phyloP scores from a whole-genome alignment of 2,329 filamentous ascomycete genomes.

The Colletotrichum endophyticum region DNA sequence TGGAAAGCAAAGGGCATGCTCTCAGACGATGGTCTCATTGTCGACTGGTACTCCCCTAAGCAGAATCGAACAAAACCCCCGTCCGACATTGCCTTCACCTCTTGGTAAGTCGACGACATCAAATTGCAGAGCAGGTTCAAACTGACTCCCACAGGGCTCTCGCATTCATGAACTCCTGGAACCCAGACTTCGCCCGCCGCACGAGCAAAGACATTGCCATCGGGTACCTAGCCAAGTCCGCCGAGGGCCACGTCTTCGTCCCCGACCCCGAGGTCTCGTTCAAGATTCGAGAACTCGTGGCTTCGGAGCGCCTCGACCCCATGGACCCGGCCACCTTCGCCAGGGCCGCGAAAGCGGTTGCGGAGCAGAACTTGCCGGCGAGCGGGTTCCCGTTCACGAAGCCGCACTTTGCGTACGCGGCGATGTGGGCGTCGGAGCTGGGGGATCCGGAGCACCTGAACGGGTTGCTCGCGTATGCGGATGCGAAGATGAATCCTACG shows the following conservation, averaged over 20 bases:
- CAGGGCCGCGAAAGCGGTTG: neutral
- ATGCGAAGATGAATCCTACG: slow-evolving; percentile 27
- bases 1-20: slow-evolving; percentile 35
- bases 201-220: neutral
- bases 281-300: neutral
- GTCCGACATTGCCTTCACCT: neutral
- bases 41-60: slow-evolving; percentile 14
- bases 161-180: slow-evolving; percentile 43
- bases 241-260: neutral
- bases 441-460: slow-evolving; percentile 23
- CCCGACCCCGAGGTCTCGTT: neutral
- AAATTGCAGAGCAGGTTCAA: accelerated
- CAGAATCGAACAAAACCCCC: neutral
- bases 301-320: neutral
- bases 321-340: neutral
- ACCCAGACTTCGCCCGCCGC: slow-evolving; percentile 27
- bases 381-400: neutral
- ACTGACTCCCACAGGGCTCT: neutral
- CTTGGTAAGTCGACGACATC: neutral
- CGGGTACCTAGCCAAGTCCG: neutral
- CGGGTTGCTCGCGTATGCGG: slow-evolving; percentile 31
- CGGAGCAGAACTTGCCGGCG: neutral
- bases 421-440: slow-evolving; percentile 38
- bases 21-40: slow-evolving; percentile 27
- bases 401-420: slow-evolving; percentile 29